Base-by-base conservation (phyloP, 306 rosid species). In the Urtica urens region DNA sequence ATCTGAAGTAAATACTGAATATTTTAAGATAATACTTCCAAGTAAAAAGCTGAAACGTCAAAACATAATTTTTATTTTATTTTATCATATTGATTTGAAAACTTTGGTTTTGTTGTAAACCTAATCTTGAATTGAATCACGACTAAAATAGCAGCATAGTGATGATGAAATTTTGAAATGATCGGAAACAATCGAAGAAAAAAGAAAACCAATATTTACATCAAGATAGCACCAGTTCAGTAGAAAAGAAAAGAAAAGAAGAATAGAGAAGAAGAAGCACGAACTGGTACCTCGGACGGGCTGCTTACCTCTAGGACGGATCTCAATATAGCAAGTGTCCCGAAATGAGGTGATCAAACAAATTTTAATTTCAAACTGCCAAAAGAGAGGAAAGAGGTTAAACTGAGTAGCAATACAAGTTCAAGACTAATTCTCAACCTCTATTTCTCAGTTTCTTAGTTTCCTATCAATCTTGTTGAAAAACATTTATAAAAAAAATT, bases 291-390 rank as follows among this genome's bases (percentile, higher is more conserved):
- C 99, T 77, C 73, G 76, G 7, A 63, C 45, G 45, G 74, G 82
- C 33, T 46, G 73, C 57, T 72, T 51, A 65, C 82, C 73, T 35
- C 83, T 90, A 9, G 99, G 99, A 69, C 77, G 78, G 73, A 90
- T 90, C 85, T 90, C 99, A 23, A 90, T 64, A 33, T 73, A 90
- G 72, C 82, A 73, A 29, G 95, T 79, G 53, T 90, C 99, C 64
- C 87, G 80, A 53, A 90, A 90, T 46, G 99, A 90, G 38, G 99
- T 90, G 57, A 90, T 72, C 38, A 90, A 51, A 70, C 93, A 85
- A 56, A 90, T 82, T 71, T 90, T 90, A 59, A 94, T 85, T 20
- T 49, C 81, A 57, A 79, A 90, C 99, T 90, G 71, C n/a, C 57
- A 68, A 58, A 73, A 27, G 13, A 7, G 10, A 10, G 15, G n/a